A percentile compares a stretch with the other conserved stretches of the same genome.
Evolutionary conservation across 345 rosid genomes (phyloP).

Genomic region (Microthlaspi erraticum): DNA sequence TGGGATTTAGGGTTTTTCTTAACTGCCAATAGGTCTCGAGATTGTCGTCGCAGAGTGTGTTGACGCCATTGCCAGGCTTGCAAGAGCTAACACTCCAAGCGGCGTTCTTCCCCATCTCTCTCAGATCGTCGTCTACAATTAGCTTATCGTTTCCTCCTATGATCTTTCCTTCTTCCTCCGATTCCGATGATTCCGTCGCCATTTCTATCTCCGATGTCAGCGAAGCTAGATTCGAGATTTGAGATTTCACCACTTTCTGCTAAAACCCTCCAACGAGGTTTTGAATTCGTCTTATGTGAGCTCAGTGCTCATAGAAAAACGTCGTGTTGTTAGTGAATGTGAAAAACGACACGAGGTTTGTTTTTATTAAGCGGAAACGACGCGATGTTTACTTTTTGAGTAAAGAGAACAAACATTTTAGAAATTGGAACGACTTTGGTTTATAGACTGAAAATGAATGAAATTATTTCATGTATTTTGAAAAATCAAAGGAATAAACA

Average conservation of each 20-base stretch:
- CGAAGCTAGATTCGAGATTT: neutral
- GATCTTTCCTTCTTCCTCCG: conserved; percentile 88
- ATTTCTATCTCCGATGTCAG: conserved; percentile 34
- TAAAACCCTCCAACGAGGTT: conserved; percentile 31
- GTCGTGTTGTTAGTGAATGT: conserved; percentile 14
- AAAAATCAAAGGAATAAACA: neutral
- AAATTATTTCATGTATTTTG: no score
- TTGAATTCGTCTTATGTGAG: conserved; percentile 27
- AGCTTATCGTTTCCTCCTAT: conserved; percentile 67
- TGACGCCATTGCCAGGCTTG: conserved; percentile 90
- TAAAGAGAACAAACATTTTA: no score
- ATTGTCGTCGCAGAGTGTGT: conserved; percentile 85
- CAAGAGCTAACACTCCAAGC: conserved; percentile 99
- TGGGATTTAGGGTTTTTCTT: conserved; percentile 5
- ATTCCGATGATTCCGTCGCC: conserved; percentile 94
- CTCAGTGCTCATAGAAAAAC: neutral
- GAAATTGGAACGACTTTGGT: no score
- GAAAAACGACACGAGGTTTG: conserved; percentile 8
- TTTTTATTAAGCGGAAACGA: neutral
- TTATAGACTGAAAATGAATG: no score
- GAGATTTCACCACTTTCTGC: conserved; percentile 3
- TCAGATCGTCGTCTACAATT: conserved; percentile 71
- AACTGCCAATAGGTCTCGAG: conserved; percentile 96
- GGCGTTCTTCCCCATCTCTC: conserved; percentile 92
- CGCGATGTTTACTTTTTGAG: conserved; percentile 1